phyloP scores from a whole-genome alignment of 139 green algal genomes.

The Penium margaritaceum region DNA sequence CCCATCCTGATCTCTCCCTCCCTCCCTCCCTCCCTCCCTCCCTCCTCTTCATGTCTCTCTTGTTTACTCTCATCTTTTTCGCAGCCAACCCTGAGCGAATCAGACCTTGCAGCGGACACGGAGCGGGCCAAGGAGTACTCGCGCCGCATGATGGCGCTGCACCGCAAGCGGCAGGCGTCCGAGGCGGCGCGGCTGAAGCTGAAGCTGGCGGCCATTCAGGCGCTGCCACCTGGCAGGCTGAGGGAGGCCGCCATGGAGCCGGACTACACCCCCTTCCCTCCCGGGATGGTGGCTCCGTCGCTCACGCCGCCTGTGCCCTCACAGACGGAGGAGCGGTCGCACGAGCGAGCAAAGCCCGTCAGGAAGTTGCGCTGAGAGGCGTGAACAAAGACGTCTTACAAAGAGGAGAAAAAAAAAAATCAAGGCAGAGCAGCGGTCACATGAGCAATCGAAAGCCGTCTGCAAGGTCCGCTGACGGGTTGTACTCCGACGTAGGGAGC shows the following conservation, averaged over 20 bases:
- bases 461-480: too few relatives aligned
- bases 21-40: too few relatives aligned
- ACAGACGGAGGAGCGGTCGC: too few relatives aligned
- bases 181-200: conserved; percentile 21
- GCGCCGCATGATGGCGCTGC: conserved; percentile 18
- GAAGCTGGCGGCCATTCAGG: conserved; percentile 27
- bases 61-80: background rate
- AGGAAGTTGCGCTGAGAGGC: too few relatives aligned
- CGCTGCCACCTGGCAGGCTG: conserved; percentile 14
- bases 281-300: conserved; percentile 3
- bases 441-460: too few relatives aligned
- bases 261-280: conserved; percentile 21
- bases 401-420: too few relatives aligned
- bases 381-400: too few relatives aligned
- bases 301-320: conserved; percentile 10
- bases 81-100: background rate
- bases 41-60: too few relatives aligned
- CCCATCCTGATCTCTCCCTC: too few relatives aligned
- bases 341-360: too few relatives aligned
- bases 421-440: too few relatives aligned
- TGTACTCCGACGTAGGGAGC: too few relatives aligned
- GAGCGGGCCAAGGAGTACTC: conserved; percentile 27
- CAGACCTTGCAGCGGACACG: background rate
- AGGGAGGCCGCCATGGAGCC: conserved; percentile 13
- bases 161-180: background rate